These are phyloP conservation scores for Papiliotrema fonsecae DNA, from an alignment of 1,284 basidiomycete genomes.

Conservation along the genomic window DNA sequence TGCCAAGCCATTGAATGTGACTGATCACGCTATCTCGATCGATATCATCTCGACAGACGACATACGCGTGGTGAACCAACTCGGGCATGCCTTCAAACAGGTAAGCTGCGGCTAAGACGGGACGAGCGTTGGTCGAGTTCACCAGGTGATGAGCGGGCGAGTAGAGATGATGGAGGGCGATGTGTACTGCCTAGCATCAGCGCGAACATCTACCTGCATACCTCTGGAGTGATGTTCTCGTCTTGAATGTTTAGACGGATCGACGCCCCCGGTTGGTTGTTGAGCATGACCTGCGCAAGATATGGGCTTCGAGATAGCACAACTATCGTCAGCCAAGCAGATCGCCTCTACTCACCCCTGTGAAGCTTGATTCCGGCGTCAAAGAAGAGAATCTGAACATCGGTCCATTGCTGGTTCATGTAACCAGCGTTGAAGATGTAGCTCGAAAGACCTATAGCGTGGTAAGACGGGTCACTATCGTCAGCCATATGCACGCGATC, in stretches of 20 bases:
- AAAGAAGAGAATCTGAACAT: slow-evolving; percentile 39
- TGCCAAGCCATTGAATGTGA: slow-evolving; percentile 65
- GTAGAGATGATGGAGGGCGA: slow-evolving; percentile 43
- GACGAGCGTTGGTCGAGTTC: slow-evolving; percentile 68
- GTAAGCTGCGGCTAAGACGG: slow-evolving; percentile 72
- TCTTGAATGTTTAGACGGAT: slow-evolving; percentile 70
- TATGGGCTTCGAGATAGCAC: slow-evolving; percentile 79
- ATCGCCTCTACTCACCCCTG: slow-evolving; percentile 38
- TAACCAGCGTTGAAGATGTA: slow-evolving; percentile 40
- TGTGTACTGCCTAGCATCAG: slow-evolving; percentile 33
- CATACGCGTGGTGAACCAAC: slow-evolving; percentile 70
- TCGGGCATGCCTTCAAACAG: slow-evolving; percentile 80
- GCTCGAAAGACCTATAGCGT: slow-evolving; percentile 17
- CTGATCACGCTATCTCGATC: slow-evolving; percentile 63
- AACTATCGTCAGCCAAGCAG: slow-evolving; percentile 57
- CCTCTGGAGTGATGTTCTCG: slow-evolving; percentile 75
- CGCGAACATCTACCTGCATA: slow-evolving; percentile 44
- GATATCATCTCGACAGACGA: slow-evolving; percentile 67
- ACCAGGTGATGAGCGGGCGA: slow-evolving; percentile 48
- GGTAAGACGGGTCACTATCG: slow-evolving; percentile 15
- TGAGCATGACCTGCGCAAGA: slow-evolving; percentile 71
- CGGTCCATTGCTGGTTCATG: slow-evolving; percentile 35
- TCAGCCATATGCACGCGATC: not conserved
- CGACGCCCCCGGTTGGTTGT: slow-evolving; percentile 57
- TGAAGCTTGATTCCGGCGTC: slow-evolving; percentile 35